Evolutionary conservation across 176 grass and related monocot species (phyloP).

Genomic region (Melocanna baccifera): DNA sequence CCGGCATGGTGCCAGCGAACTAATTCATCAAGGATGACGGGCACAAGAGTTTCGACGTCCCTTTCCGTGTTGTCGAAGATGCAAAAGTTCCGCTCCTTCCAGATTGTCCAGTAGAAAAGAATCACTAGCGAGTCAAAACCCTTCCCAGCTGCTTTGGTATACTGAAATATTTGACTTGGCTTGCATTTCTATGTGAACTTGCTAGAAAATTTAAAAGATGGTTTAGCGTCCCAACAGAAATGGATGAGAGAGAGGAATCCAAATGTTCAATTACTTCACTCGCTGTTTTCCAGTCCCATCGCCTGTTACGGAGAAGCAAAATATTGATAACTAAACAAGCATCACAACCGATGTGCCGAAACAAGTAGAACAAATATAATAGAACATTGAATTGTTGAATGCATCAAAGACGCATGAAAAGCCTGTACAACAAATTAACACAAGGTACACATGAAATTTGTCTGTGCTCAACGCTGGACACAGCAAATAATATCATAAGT

Average conservation of each 20-base stretch:
- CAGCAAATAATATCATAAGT: neutral
- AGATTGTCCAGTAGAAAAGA: no score
- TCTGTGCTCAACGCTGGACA: neutral
- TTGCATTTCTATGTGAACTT: no score
- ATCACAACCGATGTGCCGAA: neutral
- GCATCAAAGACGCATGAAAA: slow-evolving; percentile 26
- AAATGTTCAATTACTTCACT: slow-evolving; percentile 68
- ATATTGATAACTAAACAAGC: slow-evolving; percentile 1
- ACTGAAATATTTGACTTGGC: no score
- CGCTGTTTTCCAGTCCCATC: slow-evolving; percentile 81
- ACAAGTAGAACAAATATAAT: slow-evolving; percentile 8
- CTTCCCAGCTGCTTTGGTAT: no score
- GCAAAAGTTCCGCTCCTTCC: no score
- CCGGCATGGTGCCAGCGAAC: no score
- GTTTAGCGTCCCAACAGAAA: slow-evolving; percentile 78
- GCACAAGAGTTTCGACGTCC: no score
- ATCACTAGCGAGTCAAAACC: no score
- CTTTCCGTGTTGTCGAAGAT: no score
- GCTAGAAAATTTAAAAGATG: slow-evolving; percentile 84
- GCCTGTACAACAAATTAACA: neutral
- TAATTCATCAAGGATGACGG: no score
- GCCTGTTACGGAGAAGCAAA: slow-evolving; percentile 45
- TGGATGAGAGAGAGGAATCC: slow-evolving; percentile 66
- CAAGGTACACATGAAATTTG: neutral
- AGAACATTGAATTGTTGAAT: slow-evolving; percentile 4